A percentile compares a stretch with the other conserved stretches of the same genome.
phyloP scores from a whole-genome alignment of 345 rosid species.

The Populus nigra region DNA sequence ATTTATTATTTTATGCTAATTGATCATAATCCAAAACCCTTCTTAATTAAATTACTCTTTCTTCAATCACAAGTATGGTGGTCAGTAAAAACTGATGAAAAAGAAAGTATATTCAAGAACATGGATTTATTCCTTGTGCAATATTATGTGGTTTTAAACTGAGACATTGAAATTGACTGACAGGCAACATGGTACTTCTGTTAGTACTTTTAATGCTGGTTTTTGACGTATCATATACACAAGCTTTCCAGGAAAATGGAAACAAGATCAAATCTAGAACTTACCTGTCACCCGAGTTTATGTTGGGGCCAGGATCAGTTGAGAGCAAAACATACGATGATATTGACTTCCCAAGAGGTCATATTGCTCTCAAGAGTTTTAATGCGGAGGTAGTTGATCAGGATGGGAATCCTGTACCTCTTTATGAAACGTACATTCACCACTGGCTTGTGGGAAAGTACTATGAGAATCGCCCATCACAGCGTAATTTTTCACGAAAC shows the following conservation, averaged over 20 bases:
- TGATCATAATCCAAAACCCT: no score
- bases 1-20: no score
- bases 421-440: conserved; percentile 78
- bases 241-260: conserved; percentile 25
- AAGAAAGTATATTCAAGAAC: no score
- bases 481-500: conserved; percentile 35
- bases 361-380: conserved; percentile 67
- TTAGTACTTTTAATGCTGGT: background rate
- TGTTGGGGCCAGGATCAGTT: conserved; percentile 73
- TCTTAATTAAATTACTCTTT: no score
- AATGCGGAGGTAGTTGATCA: conserved; percentile 66
- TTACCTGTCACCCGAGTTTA: conserved; percentile 62
- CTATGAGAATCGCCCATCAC: conserved; percentile 28
- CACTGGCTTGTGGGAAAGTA: conserved; percentile 71
- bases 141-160: background rate
- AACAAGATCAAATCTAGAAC: conserved; percentile 40
- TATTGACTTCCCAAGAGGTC: conserved; percentile 83
- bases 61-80: no score
- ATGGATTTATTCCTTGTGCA: background rate
- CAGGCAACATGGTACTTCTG: conserved; percentile 7
- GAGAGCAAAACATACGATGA: conserved; percentile 38
- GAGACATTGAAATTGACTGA: background rate
- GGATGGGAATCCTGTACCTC: conserved; percentile 60
- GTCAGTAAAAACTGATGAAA: no score
- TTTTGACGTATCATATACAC: background rate